These are phyloP conservation scores for Paramyrothecium sp. DNA, from an alignment of 2,329 filamentous ascomycete genomes.

Conservation along the genomic window DNA sequence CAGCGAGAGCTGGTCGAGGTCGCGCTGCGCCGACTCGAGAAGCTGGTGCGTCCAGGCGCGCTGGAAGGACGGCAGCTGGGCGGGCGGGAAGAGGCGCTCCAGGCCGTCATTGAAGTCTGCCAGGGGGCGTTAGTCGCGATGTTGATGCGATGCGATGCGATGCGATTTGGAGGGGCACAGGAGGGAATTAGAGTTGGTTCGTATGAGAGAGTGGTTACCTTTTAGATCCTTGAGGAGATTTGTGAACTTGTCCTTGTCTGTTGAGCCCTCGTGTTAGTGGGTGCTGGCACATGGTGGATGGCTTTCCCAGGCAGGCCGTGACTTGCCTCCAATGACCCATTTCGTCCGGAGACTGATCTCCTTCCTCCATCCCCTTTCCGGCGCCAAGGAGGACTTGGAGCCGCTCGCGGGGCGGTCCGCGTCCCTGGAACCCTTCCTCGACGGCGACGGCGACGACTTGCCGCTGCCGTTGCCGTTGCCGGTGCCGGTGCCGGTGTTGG, in stretches of 20 bases:
- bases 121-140: neutral
- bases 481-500: constrained; percentile 6
- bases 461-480: constrained; percentile 10
- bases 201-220: constrained; percentile 21
- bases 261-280: neutral
- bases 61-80: constrained; percentile 38
- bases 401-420: constrained; percentile 18
- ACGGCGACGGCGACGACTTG: constrained; percentile 16
- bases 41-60: constrained; percentile 46
- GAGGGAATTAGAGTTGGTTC: too few species aligned
- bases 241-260: constrained; percentile 44
- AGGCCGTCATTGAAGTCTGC: constrained; percentile 46
- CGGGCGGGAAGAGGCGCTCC: constrained; percentile 43
- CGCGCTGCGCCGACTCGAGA: constrained; percentile 41
- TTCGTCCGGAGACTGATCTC: constrained; percentile 33
- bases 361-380: constrained; percentile 31
- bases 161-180: too few species aligned
- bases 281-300: neutral
- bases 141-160: too few species aligned
- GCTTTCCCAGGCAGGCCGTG: too few species aligned
- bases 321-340: constrained; percentile 41
- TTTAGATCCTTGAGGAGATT: constrained; percentile 37
- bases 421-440: constrained; percentile 17
- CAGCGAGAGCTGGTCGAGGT: constrained; percentile 37
- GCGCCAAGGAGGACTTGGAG: constrained; percentile 9